Evolutionary conservation across 1,139 yeast species (phyloP).

Genomic region (Kodamaea sp.): DNA sequence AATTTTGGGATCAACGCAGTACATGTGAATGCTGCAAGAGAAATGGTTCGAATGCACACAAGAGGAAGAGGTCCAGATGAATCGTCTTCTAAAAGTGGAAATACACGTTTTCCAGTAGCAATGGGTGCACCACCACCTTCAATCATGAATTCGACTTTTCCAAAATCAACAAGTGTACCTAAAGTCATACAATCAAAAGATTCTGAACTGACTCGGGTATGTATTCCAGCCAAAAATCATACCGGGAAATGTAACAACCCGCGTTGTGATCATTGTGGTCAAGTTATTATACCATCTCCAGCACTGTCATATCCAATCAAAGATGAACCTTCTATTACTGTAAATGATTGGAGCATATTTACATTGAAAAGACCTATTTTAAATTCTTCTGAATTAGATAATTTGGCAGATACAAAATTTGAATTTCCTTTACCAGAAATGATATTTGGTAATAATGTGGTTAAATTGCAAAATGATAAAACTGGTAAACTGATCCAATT

Average conservation of each 20-base stretch:
- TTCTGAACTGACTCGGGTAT: conserved; percentile 1
- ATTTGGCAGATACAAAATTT: conserved; percentile 53
- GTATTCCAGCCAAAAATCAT: conserved; percentile 9
- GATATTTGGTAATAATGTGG: conserved; percentile 89
- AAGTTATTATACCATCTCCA: conserved; percentile 72
- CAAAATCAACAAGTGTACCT: conserved; percentile 1
- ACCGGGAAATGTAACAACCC: conserved; percentile 32
- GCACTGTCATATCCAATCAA: conserved; percentile 56
- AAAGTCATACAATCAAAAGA: not conserved
- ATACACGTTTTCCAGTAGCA: conserved; percentile 2
- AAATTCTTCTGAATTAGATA: conserved; percentile 70
- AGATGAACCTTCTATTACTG: conserved; percentile 63
- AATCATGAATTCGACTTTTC: conserved; percentile 8
- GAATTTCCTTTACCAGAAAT: conserved; percentile 91
- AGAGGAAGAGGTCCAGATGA: conserved; percentile 31
- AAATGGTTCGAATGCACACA: conserved; percentile 49
- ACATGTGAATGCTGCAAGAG: conserved; percentile 60
- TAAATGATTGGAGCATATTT: conserved; percentile 72
- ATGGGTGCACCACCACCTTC: conserved; percentile 8
- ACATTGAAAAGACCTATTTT: conserved; percentile 77
- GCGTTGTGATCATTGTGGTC: conserved; percentile 62
- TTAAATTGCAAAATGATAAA: conserved; percentile 45
- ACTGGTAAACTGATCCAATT: conserved; percentile 54
- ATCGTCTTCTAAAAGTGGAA: not conserved
- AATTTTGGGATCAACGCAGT: conserved; percentile 47